Conservation (phyloP, 192 early-diverging fungal species). For the Chytriomyces confervae region DNA sequence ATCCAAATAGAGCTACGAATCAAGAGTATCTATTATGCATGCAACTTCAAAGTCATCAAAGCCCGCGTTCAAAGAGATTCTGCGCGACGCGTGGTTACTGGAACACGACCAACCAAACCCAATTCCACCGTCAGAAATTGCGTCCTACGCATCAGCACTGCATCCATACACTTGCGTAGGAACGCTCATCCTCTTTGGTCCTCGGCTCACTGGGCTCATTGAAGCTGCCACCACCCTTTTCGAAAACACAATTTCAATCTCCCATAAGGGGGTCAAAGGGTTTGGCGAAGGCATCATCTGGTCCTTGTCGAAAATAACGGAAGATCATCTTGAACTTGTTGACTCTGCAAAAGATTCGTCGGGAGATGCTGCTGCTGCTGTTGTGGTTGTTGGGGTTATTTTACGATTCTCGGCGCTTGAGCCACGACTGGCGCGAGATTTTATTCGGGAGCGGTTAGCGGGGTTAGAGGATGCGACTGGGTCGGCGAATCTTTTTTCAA, state of each 20-base stretch:
- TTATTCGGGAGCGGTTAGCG: not conserved
- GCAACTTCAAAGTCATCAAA: slow-evolving; percentile 48
- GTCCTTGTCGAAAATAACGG: not conserved
- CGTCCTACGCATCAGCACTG: slow-evolving; percentile 59
- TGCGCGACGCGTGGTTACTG: slow-evolving; percentile 56
- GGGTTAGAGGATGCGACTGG: not conserved
- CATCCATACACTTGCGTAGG: slow-evolving; percentile 67
- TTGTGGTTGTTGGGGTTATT: not conserved
- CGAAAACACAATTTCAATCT: slow-evolving; percentile 1
- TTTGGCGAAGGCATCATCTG: not conserved
- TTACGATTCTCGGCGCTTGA: not conserved
- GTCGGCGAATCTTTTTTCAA: not conserved
- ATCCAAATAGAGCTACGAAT: not conserved
- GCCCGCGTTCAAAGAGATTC: slow-evolving; percentile 44
- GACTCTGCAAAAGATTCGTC: not conserved
- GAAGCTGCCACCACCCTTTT: slow-evolving; percentile 11
- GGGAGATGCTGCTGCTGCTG: not conserved
- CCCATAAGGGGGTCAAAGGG: not conserved
- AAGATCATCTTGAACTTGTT: not conserved
- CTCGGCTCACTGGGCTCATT: slow-evolving; percentile 16
- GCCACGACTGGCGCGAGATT: not conserved
- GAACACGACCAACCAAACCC: slow-evolving; percentile 40
- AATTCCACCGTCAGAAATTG: slow-evolving; percentile 6
- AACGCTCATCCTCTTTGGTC: slow-evolving; percentile 66
- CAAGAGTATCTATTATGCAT: slow-evolving; percentile 53